phyloP scores from a whole-genome alignment of 2,329 filamentous ascomycete species.

The Alternaria atra region DNA sequence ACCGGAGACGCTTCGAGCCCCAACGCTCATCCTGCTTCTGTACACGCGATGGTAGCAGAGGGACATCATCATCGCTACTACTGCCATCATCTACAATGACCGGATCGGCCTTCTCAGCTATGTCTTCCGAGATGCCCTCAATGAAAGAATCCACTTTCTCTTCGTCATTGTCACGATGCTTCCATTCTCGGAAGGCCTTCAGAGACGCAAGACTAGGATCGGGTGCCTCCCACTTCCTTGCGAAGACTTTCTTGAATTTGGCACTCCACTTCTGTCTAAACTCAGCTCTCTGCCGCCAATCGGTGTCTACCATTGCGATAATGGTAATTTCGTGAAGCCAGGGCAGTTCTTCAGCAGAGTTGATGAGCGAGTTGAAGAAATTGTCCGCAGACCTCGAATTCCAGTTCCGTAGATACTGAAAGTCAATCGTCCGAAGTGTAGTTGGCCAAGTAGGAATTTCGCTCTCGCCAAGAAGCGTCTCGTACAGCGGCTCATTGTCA shows the following conservation, averaged over 20 bases:
- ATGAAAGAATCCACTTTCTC: slow-evolving; percentile 36
- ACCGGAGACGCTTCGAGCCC: slow-evolving; percentile 42
- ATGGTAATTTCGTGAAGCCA: slow-evolving; percentile 75
- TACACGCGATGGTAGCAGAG: slow-evolving; percentile 30
- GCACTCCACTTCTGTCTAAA: slow-evolving; percentile 81
- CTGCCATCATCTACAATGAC: slow-evolving; percentile 8
- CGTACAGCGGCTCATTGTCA: slow-evolving; percentile 79
- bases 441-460: slow-evolving; percentile 82
- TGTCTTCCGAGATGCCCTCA: slow-evolving; percentile 26
- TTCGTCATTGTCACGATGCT: slow-evolving; percentile 26
- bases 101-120: not conserved
- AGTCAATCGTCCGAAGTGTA: slow-evolving; percentile 74
- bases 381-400: slow-evolving; percentile 73
- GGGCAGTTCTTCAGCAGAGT: slow-evolving; percentile 71
- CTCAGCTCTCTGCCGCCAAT: slow-evolving; percentile 81
- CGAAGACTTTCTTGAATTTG: slow-evolving; percentile 73
- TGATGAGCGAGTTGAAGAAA: slow-evolving; percentile 80
- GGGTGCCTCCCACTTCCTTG: slow-evolving; percentile 60
- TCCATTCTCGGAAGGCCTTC: slow-evolving; percentile 54
- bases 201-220: slow-evolving; percentile 54
- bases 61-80: slow-evolving; percentile 40
- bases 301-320: slow-evolving; percentile 75
- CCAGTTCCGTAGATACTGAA: slow-evolving; percentile 82
- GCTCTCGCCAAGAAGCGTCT: slow-evolving; percentile 67
- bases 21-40: slow-evolving; percentile 37